Evolutionary conservation across 352 stramenopile genomes (phyloP).

Genomic region (Phytopythium vexans): DNA sequence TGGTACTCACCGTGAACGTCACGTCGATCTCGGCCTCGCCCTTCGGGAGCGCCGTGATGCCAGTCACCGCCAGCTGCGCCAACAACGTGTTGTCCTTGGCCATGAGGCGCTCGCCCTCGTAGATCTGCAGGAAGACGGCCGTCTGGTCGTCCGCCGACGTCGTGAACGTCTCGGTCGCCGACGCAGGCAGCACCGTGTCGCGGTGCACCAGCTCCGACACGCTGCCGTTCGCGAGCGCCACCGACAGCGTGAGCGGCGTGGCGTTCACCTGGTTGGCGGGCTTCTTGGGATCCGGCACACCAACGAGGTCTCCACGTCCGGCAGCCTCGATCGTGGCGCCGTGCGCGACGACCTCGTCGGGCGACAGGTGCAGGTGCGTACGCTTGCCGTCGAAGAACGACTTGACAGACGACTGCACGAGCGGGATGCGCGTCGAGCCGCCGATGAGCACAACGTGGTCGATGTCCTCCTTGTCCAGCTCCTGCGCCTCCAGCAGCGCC

Average conservation of each 20-base stretch:
- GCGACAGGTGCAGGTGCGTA: constrained; percentile 80
- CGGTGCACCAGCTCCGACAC: constrained; percentile 91
- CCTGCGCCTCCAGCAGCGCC: constrained; percentile 63
- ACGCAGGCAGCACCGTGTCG: constrained; percentile 88
- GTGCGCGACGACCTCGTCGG: constrained; percentile 90
- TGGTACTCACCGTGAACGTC: constrained; percentile 90
- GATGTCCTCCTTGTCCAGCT: constrained; percentile 84
- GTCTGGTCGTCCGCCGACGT: constrained; percentile 92
- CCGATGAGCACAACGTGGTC: constrained; percentile 97
- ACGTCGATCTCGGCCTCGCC: constrained; percentile 92
- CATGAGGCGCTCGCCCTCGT: constrained; percentile 96
- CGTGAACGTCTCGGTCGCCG: constrained; percentile 80
- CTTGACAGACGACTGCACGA: constrained; percentile 82
- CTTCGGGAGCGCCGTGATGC: constrained; percentile 87
- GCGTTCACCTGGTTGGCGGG: constrained; percentile 88
- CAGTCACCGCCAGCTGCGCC: constrained; percentile 87
- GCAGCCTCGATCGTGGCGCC: constrained; percentile 86
- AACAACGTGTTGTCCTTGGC: constrained; percentile 95
- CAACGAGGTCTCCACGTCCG: constrained; percentile 65
- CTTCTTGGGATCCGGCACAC: constrained; percentile 56
- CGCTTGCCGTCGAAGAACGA: constrained; percentile 87
- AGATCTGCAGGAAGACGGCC: constrained; percentile 91
- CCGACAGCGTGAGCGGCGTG: constrained; percentile 90
- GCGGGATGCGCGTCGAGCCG: constrained; percentile 97
- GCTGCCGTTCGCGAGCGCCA: constrained; percentile 90